A percentile compares a stretch with the other conserved stretches of the same genome.
Conservation (phyloP, 495 filamentous ascomycete genomes). For the Hypoxylon subgilvum region DNA sequence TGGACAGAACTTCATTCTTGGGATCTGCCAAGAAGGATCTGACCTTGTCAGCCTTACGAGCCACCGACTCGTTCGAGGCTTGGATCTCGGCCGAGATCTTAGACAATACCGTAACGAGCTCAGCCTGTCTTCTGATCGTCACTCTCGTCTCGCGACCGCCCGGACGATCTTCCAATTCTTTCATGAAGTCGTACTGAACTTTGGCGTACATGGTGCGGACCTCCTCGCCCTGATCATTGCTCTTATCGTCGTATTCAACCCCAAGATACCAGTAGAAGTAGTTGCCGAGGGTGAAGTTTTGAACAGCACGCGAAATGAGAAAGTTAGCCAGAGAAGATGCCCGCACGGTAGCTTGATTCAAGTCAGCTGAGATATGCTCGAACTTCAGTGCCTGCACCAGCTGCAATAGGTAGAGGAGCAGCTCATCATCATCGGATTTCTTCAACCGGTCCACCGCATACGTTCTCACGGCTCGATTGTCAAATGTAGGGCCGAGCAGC, state of each 20-base stretch:
- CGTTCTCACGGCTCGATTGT: slow-evolving; percentile 82
- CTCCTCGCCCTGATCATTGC: slow-evolving; percentile 68
- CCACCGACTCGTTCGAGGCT: slow-evolving; percentile 74
- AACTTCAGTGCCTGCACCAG: slow-evolving; percentile 97
- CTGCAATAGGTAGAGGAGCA: slow-evolving; percentile 90
- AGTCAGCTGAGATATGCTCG: slow-evolving; percentile 70
- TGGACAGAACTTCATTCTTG: slow-evolving; percentile 80
- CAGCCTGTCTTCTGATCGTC: slow-evolving; percentile 82
- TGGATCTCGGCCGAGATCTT: slow-evolving; percentile 92
- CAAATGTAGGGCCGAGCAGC: slow-evolving; percentile 88
- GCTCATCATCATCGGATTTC: slow-evolving; percentile 91
- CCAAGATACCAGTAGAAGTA: slow-evolving; percentile 98
- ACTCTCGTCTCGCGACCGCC: slow-evolving; percentile 73
- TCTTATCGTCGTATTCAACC: slow-evolving; percentile 88
- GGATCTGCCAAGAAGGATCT: slow-evolving; percentile 85
- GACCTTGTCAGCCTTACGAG: slow-evolving; percentile 78
- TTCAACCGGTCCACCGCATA: slow-evolving; percentile 92
- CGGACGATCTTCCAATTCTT: slow-evolving; percentile 68
- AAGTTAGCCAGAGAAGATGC: slow-evolving; percentile 92
- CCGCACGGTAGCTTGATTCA: slow-evolving; percentile 66
- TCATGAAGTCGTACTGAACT: slow-evolving; percentile 95
- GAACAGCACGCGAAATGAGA: slow-evolving; percentile 81
- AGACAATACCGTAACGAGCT: slow-evolving; percentile 83
- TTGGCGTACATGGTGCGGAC: slow-evolving; percentile 86
- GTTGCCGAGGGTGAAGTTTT: slow-evolving; percentile 88